Evolutionary conservation across 108 stramenopile species (phyloP), one percentile per base, ranked within the genome.

Genomic region (Nitzschia inconspicua): DNA sequence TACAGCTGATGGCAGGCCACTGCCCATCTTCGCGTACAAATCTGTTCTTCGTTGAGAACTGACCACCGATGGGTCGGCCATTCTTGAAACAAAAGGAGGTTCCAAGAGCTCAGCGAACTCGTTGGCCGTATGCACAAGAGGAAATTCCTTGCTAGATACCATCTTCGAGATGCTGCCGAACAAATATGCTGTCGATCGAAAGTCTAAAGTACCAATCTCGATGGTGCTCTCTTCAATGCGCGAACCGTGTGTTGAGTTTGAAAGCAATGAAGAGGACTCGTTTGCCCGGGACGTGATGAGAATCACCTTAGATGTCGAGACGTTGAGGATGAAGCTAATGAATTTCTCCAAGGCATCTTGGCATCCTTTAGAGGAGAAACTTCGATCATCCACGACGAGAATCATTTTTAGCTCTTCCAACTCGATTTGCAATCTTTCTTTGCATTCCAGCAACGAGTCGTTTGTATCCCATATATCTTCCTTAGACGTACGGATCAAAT

Each of bases 21-120:
- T 51, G 1, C 70, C 70, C 63, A 72, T 63, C 0, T 56, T 55
- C 25, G 13, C 24, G 26, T 42, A 72, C 32, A 72, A 32, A 9
- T 58, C 70, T 6, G 22, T n/a, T 13, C 56, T 34, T 14, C 70
- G 62, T 52, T 64, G 62, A 2, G 70, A 58, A 48, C 36, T 41
- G 4, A 56, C 39, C 11, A 39, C 37, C 4, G 13, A 24, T n/a
- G 32, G 16, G 23, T 47, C 14, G 18, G 22, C 18, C 3, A 44
- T 13, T 8, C 37, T 16, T 22, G 41, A 25, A 14, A 35, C 31
- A 40, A 31, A 56, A 14, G 70, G 37, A 13, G 54, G 62, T 6
- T 64, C 63, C 27, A 56, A n/a, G 0, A 72, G 60, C 8, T 72
- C 63, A 10, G 63, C 63, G 44, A 72, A 72, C 39, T 72, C 70